Evolutionary conservation across 208 protist genomes (phyloP).

Genomic region (Leishmania turanica): DNA sequence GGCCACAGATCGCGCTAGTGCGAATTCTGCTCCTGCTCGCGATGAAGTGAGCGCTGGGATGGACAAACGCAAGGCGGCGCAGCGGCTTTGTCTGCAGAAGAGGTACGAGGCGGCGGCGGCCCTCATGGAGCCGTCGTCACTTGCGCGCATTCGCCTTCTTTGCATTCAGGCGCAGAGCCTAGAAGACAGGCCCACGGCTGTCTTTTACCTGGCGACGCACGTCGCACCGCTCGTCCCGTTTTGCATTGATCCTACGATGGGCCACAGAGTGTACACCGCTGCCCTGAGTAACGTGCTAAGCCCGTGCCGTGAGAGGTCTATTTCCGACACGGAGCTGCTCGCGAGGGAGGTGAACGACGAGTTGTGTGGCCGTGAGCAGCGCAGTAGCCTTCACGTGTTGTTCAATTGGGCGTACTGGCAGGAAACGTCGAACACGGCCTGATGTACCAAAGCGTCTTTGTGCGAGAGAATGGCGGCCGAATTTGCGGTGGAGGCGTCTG

Average conservation of each 20-base stretch:
- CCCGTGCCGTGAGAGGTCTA: conserved; percentile 13
- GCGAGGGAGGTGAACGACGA: conserved; percentile 74
- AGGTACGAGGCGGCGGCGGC: conserved; percentile 51
- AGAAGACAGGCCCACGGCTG: conserved; percentile 17
- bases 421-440: conserved; percentile 7
- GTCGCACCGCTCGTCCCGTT: conserved; percentile 55
- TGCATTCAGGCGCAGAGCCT: conserved; percentile 56
- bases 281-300: conserved; percentile 28
- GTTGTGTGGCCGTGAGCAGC: conserved; percentile 37
- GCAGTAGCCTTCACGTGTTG: conserved; percentile 64
- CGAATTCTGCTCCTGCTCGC: not conserved
- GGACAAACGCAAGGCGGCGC: conserved; percentile 48
- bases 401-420: conserved; percentile 75
- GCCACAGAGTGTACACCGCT: conserved; percentile 38
- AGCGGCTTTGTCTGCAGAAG: conserved; percentile 59
- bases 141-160: conserved; percentile 58
- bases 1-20: not conserved
- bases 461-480: not conserved
- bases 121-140: conserved; percentile 44
- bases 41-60: conserved; percentile 15
- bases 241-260: conserved; percentile 31
- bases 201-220: conserved; percentile 42
- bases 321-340: conserved; percentile 28
- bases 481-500: not conserved
- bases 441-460: not conserved